Base-by-base conservation (phyloP, 805 yeast species). In the Saccharomycopsis sp. region DNA sequence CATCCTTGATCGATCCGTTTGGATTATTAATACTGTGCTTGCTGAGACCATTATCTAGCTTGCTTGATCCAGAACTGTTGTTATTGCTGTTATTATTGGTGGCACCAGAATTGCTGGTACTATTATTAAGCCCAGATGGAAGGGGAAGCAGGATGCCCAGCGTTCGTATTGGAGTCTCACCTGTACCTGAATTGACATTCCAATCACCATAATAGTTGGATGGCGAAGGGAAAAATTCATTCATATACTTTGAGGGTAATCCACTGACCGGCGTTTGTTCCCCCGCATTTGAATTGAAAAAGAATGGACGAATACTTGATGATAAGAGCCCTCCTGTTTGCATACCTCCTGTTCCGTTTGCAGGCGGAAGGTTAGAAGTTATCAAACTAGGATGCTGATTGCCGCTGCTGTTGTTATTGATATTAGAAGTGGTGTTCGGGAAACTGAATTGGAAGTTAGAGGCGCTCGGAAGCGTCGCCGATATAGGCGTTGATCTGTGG, bases 211-310 rank as follows among this genome's bases (percentile, higher is more conserved):
- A 88, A 64, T 84, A 83, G 62, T 81, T 86, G n/a, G 84, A 80
- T 0, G 97, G 97, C 3, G 93, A 86, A 34, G 91, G 92, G 65
- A 89, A 83, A 67, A 86, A 61, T 56, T 70, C 74, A 52, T 69
- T 70, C 25, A 69, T 70, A 58, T 69, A 71, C 52, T 70, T 70
- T 1, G 73, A 69, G 2, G 96, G 92, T 23, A 88, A 72, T 0
- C 83, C 85, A 3, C 86, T 86, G 14, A 86, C 70, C 2, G 92
- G 89, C 0, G 91, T 84, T 61, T 86, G 90, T 47, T 85, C 90
- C 12, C 85, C 82, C 25, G 68, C 64, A 17, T 59, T 75, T 24
- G 60, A 42, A 19, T 49, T 44, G 42, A 61, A 61, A 17, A 61
- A 50, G 35, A 61, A 57, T 2, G 63, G 63, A 20, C 63, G 19